Base-by-base conservation (phyloP, 2,329 filamentous ascomycete genomes). In the Endoconidiophora laricicola region DNA sequence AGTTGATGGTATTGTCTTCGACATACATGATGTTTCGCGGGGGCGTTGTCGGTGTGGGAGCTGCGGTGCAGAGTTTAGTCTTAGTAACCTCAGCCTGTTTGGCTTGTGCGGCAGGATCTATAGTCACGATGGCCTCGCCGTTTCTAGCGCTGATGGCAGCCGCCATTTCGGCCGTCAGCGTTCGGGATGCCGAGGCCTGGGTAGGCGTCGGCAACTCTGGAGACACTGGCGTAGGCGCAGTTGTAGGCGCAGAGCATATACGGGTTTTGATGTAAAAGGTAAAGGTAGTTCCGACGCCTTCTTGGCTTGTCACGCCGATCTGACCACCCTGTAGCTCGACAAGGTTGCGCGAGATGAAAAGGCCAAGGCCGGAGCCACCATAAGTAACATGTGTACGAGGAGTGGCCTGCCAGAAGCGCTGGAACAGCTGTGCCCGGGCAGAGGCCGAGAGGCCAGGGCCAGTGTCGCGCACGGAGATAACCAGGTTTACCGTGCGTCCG, bases 291-390 rank as follows among this genome's bases (percentile, higher is more conserved):
- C 83, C 83, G 37, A 76, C 69, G 10, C 79, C 82, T 52, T 77
- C 72, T 54, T 74, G 67, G 0, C 80, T 84, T 1, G 73, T 70
- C 2, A 87, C 81, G 6, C 82, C 82, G 50, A 87, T 85, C 59
- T 86, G 81, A 2, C 83, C 83, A 12, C 83, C 83, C 63, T 87
- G 83, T 46, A 87, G 66, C 60, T 87, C 82, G 1, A 81, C 83
- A 45, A 88, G 65, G 57, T 83, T 82, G 37, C 82, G 72, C 3
- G 79, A 85, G 59, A 88, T 87, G 65, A 86, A 87, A 1, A 88
- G 66, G 0, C 81, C 81, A 0, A 85, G 65, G 0, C 81, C 81
- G 0, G 76, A 81, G 6, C 81, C 81, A 20, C 81, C 81, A 54
- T 84, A 85, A 55, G 82, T 77, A 2, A 84, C 78, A 58, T 85